Base-by-base conservation (phyloP, 768 basidiomycete genomes). In the Tulasnella sp. region DNA sequence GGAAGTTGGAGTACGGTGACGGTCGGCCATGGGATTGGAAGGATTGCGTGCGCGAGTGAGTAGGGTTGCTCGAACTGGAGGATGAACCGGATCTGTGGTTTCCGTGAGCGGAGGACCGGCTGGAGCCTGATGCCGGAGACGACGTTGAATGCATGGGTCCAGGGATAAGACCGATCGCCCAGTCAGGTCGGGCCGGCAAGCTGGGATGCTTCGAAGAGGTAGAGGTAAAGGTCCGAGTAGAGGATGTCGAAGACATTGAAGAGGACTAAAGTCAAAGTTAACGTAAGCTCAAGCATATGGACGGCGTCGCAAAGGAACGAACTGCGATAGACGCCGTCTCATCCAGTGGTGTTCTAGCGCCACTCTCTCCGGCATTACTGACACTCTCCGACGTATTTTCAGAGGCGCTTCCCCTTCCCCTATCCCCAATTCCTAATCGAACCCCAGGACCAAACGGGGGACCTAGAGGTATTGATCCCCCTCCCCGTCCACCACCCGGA, bases 121-220 rank as follows among this genome's bases (percentile, higher is more conserved):
- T 57, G 29, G 55, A 57, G 32, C 40, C 27, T 46, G 43, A 45
- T 19, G 55, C 55, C 12, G 31, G 27, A 23, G 55, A 45, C 19
- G 29, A 46, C 15, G 55, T 57, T 8, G 52, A 36, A 40, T 54
- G 37, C 25, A 54, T 36, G 25, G 27, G 35, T 27, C 39, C 34
- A 36, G 42, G 39, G 12, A 53, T 19, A 15, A 90, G 73, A 14
- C 86, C 86, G 3, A 90, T 84, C 15, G 88, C 87, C 88, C 89
- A 91, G 67, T 91, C 88, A 37, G 88, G 88, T 57, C 88, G 76
- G 2, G 86, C 72, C 3, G 88, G 88, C 36, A 91, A 74, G 31
- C 55, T 57, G 12, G 87, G 88, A 57, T 82, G 80, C 61, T 70
- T 87, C 75, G 83, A 84, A 2, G 86, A 86, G 4, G 83, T 32